Percentiles rank a stretch among this genome's conserved stretches.
Evolutionary conservation across 352 stramenopile species (phyloP).

Genomic region (Globisporangium nodosum): DNA sequence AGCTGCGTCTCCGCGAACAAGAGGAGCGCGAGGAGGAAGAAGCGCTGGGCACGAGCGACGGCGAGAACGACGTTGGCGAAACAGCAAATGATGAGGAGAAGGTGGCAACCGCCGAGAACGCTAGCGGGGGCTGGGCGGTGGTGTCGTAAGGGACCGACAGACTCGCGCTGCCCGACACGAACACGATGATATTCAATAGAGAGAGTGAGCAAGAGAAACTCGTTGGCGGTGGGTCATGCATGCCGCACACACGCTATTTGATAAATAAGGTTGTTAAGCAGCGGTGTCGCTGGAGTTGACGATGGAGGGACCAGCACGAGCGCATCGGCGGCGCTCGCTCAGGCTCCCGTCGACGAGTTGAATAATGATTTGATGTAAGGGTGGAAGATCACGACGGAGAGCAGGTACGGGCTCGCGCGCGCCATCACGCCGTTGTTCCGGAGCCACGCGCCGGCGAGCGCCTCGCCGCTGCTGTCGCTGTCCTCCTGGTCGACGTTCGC

Average conservation of each 20-base stretch:
- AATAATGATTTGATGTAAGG: slow-evolving; percentile 53
- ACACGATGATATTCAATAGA: no score
- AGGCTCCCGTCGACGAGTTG: slow-evolving; percentile 2
- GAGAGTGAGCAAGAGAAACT: neutral
- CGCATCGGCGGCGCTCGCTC: no score
- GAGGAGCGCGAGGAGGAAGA: slow-evolving; percentile 20
- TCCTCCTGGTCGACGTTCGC: slow-evolving; percentile 19
- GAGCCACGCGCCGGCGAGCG: slow-evolving; percentile 3
- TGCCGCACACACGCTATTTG: no score
- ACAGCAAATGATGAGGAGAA: neutral
- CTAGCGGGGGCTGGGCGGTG: slow-evolving; percentile 10
- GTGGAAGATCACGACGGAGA: slow-evolving; percentile 57
- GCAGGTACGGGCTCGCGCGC: slow-evolving; percentile 47
- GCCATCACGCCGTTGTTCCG: slow-evolving; percentile 54
- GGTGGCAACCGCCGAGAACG: neutral
- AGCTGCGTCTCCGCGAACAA: slow-evolving; percentile 54
- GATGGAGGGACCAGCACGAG: no score
- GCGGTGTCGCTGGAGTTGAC: no score
- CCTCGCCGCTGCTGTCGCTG: slow-evolving; percentile 11
- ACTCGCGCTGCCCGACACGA: neutral
- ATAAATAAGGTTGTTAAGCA: neutral
- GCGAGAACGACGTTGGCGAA: slow-evolving; percentile 9
- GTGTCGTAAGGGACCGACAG: slow-evolving; percentile 4
- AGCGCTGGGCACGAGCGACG: slow-evolving; percentile 4
- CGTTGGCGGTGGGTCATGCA: no score